Base-by-base conservation (phyloP, 441 rosid species). In the Viola pubescens region DNA sequence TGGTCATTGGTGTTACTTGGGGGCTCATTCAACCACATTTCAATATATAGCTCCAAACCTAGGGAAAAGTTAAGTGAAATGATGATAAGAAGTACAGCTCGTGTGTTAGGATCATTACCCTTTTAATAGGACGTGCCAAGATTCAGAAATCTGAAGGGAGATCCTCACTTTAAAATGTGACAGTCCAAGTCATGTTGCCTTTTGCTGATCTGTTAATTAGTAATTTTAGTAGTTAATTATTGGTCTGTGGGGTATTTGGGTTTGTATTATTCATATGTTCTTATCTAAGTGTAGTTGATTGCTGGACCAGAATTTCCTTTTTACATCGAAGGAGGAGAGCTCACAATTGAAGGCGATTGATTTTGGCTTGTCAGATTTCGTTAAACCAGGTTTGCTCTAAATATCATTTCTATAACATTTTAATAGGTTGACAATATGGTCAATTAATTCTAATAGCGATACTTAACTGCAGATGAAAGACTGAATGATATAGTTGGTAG, bases 401-500 rank as follows among this genome's bases (percentile, higher is more conserved):
- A 9, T 54, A 16, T 54, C 48, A 58, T 37, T 44, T 44, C 51
- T 48, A 26, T 26, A 26, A 26, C 41, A 59, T 41, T 41, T 37
- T 19, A 14, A 37, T 50, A 12, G 19, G 16, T 64, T 19, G n/a
- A n/a, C 48, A 8, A 53, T 58, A 61, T 51, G 7, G 54, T 62
- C 42, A 11, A 37, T 55, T 7, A 5, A 58, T 58, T 50, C 58
- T 54, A 5, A 45, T 62, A 37, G 50, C 38, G 13, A 6, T 51
- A 7, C 62, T 19, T 37, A 37, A 63, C 71, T 78, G 78, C 94
- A 89, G 98, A 94, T 73, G 95, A 89, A 76, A 86, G 91, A 67
- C 88, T 94, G 12, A 94, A 94, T 65, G 98, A 94, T 75, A 94
- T 89, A 62, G 97, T 94, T 70, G 98, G 98, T 38, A 94, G 98